Conservation (phyloP, 1,139 yeast species). For the Scheffersomyces lignicola region DNA sequence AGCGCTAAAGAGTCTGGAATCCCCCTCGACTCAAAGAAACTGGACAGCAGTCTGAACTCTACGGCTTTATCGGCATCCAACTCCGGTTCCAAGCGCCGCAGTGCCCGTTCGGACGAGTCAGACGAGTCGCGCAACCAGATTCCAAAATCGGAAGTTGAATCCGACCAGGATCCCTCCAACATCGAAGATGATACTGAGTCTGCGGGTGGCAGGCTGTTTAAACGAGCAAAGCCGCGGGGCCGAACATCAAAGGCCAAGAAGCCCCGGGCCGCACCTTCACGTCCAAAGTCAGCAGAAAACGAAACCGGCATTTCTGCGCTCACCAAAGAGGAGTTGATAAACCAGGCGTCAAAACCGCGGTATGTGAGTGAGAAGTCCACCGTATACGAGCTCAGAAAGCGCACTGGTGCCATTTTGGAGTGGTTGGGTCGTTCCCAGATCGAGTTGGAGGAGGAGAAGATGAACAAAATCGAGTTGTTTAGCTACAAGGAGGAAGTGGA, state of each 20-base stretch:
- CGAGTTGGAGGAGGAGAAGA: constrained; percentile 73
- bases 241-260: constrained; percentile 12
- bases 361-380: constrained; percentile 74
- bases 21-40: constrained; percentile 8
- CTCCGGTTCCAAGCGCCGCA: constrained; percentile 1
- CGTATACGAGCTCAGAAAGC: constrained; percentile 76
- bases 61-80: constrained; percentile 9
- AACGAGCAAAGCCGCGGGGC: constrained; percentile 7
- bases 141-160: constrained; percentile 7
- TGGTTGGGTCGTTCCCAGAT: constrained; percentile 83
- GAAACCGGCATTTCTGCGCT: constrained; percentile 5
- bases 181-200: constrained; percentile 10
- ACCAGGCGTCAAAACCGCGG: constrained; percentile 78
- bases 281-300: constrained; percentile 6
- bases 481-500: constrained; percentile 21
- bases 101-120: constrained; percentile 7
- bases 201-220: constrained; percentile 14
- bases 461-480: constrained; percentile 51
- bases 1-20: constrained; percentile 50
- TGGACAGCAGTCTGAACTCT: constrained; percentile 6
- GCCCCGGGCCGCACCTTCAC: constrained; percentile 7
- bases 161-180: constrained; percentile 6
- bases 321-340: constrained; percentile 44
- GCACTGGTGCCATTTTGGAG: constrained; percentile 88
- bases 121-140: constrained; percentile 8